Evolutionary conservation across 2,329 filamentous ascomycete genomes (phyloP), one percentile per base, ranked within the genome.

Genomic region (Gnomoniopsis smithogilvyi): DNA sequence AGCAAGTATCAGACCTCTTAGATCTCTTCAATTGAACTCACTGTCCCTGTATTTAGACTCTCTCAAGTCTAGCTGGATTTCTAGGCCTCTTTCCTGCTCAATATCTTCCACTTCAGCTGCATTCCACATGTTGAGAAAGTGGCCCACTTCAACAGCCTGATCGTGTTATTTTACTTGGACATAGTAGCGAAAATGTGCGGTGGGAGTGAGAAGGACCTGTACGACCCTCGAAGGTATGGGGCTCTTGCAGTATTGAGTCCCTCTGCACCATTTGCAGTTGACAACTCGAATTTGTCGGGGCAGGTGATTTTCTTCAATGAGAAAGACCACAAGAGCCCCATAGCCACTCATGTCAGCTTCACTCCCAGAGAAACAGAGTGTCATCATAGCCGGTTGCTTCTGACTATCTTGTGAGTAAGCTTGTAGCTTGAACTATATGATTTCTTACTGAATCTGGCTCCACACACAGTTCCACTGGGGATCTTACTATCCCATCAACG

Each of bases 301-400:
- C 51, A 46, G 33, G 22, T 61, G 7, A 11, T 61, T 14, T 61
- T 61, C 24, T 61, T 51, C 48, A 61, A 61, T 33, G 3, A 49
- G 6, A 24, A n/a, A 22, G 51, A 59, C 30, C 57, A 54, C 19
- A 50, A 58, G 38, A 61, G 59, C 47, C 51, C 46, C 11, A 30
- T 56, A 14, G 59, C 59, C 4, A 61, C 59, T 3, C 59, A 61
- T 48, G 41, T 61, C 36, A 59, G 45, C 45, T 61, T 54, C 54
- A 41, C 33, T 19, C 55, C 55, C 3, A 36, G 19, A 10, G 21
- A 46, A 6, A 14, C 24, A 22, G 41, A 48, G 19, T 17, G 26
- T 10, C 33, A 47, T 17, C 1, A 21, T 10, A 46, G 52, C 15
- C 45, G 59, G 46, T 34, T 61, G 52, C 34, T 34, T 1, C 38